phyloP scores from a whole-genome alignment of 1,284 basidiomycete genomes.

The Cryptococcus sp. region DNA sequence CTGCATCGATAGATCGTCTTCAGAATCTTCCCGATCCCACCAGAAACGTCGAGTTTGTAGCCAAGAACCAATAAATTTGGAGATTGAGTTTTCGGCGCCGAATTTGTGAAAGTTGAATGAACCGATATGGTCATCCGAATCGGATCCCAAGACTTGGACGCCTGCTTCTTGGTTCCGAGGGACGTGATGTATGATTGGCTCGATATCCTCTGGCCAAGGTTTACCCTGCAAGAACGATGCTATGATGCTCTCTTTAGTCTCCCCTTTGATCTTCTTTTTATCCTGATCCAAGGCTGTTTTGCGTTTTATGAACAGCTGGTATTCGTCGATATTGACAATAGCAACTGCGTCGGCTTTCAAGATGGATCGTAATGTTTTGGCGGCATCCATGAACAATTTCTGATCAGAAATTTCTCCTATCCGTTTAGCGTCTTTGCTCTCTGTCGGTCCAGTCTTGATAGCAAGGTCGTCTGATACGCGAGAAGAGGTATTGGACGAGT shows the following conservation, averaged over 20 bases:
- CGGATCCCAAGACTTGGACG: slow-evolving; percentile 20
- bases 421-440: slow-evolving; percentile 20
- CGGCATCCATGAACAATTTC: slow-evolving; percentile 26
- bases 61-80: slow-evolving; percentile 21
- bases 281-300: slow-evolving; percentile 4
- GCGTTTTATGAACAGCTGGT: slow-evolving; percentile 31
- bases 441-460: slow-evolving; percentile 29
- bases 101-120: slow-evolving; percentile 17
- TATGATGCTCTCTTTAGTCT: slow-evolving; percentile 26
- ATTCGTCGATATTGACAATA: slow-evolving; percentile 33
- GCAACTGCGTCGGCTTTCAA: slow-evolving; percentile 34
- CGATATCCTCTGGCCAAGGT: slow-evolving; percentile 28
- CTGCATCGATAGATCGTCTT: slow-evolving; percentile 19
- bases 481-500: background rate
- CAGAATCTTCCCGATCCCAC: slow-evolving; percentile 33
- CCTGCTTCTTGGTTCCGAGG: slow-evolving; percentile 2
- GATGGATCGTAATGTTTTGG: slow-evolving; percentile 25
- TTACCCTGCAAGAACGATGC: slow-evolving; percentile 28
- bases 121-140: slow-evolving; percentile 3
- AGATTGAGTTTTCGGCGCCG: slow-evolving; percentile 11
- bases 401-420: slow-evolving; percentile 14
- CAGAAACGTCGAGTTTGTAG: slow-evolving; percentile 29
- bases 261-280: slow-evolving; percentile 6
- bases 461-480: slow-evolving; percentile 1
- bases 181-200: slow-evolving; percentile 31